Percentiles rank a stretch among this genome's conserved stretches.
These are phyloP conservation scores for Trichomonas vaginalis DNA, from an alignment of 208 protist species.

Conservation along the genomic window DNA sequence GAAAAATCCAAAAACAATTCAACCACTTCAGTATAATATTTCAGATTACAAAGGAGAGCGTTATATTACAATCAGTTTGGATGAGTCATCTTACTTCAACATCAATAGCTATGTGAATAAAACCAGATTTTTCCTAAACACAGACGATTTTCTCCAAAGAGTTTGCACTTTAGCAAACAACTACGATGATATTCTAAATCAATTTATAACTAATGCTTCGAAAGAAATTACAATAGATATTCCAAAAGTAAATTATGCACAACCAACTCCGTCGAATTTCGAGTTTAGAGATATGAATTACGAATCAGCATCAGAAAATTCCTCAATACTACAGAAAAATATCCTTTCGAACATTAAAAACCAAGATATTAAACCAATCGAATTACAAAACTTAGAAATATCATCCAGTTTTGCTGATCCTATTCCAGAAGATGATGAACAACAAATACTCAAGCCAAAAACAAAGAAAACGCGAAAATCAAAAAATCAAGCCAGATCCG, in stretches of 20 bases:
- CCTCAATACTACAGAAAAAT: not conserved
- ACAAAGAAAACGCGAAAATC: too few relatives aligned
- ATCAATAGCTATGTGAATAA: not conserved
- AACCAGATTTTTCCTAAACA: not conserved
- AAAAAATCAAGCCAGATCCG: not conserved
- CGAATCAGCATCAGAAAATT: not conserved
- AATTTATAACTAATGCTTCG: not conserved
- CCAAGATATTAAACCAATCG: not conserved
- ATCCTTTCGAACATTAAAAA: not conserved
- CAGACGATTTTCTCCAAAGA: not conserved
- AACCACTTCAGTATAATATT: not conserved
- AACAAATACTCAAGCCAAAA: not conserved
- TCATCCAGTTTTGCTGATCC: not conserved
- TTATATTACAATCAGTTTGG: not conserved
- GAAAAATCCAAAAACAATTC: not conserved
- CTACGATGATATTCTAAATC: not conserved
- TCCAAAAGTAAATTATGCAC: not conserved
- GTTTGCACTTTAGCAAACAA: not conserved
- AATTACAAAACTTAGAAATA: not conserved
- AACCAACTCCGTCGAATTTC: not conserved
- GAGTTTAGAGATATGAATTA: not conserved
- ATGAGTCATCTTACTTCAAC: not conserved
- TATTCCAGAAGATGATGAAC: not conserved
- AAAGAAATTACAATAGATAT: not conserved
- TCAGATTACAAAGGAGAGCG: not conserved